phyloP scores from a whole-genome alignment of 495 filamentous ascomycete species.

The Xylaria cubensis region DNA sequence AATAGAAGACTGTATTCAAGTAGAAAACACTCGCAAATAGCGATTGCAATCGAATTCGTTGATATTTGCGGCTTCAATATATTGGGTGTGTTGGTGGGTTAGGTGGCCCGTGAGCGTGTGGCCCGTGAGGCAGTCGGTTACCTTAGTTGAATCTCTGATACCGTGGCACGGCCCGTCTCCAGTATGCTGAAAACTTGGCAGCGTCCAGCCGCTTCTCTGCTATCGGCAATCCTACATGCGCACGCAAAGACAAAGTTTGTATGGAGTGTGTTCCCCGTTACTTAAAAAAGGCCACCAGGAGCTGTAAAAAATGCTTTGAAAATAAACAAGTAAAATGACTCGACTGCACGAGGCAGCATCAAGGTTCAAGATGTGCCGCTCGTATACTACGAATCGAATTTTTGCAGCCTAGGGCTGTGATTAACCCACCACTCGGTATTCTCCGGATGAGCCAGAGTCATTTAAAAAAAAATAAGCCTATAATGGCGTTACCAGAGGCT shows the following conservation, averaged over 20 bases:
- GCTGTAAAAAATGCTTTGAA: neutral
- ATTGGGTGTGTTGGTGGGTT: too few relatives aligned
- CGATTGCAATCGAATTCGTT: too few relatives aligned
- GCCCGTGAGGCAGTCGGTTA: too few relatives aligned
- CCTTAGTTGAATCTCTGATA: neutral
- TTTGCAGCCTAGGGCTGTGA: neutral
- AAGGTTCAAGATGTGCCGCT: neutral
- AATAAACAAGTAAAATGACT: neutral
- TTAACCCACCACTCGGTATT: neutral
- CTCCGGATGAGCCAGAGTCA: too few relatives aligned
- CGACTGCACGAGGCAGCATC: neutral
- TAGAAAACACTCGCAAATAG: too few relatives aligned
- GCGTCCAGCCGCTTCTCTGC: neutral
- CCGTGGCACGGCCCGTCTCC: neutral
- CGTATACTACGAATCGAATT: neutral
- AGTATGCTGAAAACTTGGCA: neutral
- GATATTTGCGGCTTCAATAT: too few relatives aligned
- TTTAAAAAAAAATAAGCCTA: neutral
- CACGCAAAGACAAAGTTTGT: neutral
- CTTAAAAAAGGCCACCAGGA: neutral
- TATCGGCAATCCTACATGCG: neutral
- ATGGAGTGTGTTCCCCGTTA: neutral
- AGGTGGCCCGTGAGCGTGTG: too few relatives aligned
- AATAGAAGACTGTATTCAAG: too few relatives aligned
- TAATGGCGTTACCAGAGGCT: neutral